A percentile compares a stretch with the other conserved stretches of the same genome.
Conservation (phyloP, 2,329 filamentous ascomycete genomes). For the Curvularia hawaiiensis region DNA sequence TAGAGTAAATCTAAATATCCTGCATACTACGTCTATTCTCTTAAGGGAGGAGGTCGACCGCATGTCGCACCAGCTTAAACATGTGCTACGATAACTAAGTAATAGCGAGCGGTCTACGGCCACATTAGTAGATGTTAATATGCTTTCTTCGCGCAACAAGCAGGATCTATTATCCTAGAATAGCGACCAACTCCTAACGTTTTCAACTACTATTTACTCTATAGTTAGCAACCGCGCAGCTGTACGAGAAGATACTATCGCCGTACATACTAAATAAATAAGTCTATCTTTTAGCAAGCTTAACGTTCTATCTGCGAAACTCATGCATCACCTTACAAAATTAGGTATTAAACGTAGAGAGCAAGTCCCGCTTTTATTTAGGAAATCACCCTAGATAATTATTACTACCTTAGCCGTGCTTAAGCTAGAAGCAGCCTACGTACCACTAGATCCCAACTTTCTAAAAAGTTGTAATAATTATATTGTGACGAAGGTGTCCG, state of each 20-base stretch:
- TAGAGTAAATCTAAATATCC: background rate
- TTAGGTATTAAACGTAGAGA: background rate
- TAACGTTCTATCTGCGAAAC: background rate
- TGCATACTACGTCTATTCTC: background rate
- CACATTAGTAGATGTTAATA: background rate
- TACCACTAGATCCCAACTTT: conserved; percentile 1
- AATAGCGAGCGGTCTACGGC: background rate
- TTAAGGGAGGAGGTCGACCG: background rate
- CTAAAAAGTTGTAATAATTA: background rate
- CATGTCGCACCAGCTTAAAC: background rate
- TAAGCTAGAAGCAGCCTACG: background rate
- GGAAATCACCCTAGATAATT: background rate
- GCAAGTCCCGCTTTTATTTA: background rate
- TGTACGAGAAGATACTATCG: background rate
- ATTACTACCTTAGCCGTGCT: background rate
- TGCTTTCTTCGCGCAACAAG: background rate
- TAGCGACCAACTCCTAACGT: background rate
- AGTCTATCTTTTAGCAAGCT: background rate
- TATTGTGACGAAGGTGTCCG: background rate
- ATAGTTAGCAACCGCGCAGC: background rate
- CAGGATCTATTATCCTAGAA: background rate
- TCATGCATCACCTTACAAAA: background rate
- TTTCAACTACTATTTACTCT: background rate
- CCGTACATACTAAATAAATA: background rate
- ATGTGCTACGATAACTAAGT: background rate